These are phyloP conservation scores for Macrotyloma uniflorum DNA, from an alignment of 306 rosid species.

Conservation along the genomic window DNA sequence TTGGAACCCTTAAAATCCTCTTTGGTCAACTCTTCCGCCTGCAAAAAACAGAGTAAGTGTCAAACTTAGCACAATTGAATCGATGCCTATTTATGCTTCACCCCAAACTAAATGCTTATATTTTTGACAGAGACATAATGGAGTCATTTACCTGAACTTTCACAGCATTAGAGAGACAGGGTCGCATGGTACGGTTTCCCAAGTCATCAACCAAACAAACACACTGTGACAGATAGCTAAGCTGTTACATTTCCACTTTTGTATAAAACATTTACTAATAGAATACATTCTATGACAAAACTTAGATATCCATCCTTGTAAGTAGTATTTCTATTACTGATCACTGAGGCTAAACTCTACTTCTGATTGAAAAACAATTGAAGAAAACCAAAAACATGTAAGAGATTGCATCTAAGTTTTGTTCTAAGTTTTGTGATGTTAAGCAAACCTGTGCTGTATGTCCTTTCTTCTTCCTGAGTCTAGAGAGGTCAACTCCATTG, in stretches of 20 bases:
- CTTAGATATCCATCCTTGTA: not conserved
- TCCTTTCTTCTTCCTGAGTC: constrained; percentile 70
- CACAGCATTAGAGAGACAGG: constrained; percentile 83
- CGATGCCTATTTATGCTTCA: not conserved
- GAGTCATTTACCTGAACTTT: constrained; percentile 66
- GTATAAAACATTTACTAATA: not conserved
- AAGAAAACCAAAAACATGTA: not conserved
- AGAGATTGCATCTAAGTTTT: not conserved
- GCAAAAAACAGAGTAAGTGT: constrained; percentile 27
- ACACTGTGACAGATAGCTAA: constrained; percentile 54
- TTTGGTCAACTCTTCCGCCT: constrained; percentile 75
- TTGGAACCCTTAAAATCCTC: constrained; percentile 86
- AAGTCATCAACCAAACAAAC: constrained; percentile 85
- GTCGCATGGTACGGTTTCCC: constrained; percentile 92
- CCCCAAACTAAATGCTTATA: not conserved
- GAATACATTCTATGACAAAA: not conserved
- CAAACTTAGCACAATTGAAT: not conserved
- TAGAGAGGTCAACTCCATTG: constrained; percentile 69
- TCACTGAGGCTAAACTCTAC: not conserved
- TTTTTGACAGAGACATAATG: not conserved
- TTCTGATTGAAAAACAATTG: not conserved
- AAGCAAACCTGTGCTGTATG: constrained; percentile 72
- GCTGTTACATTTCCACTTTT: constrained; percentile 33
- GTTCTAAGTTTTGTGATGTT: not conserved
- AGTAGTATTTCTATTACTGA: too few species aligned